These are phyloP conservation scores for Chaetomiaceae sp. DNA, from an alignment of 2,329 filamentous ascomycete species.

Conservation along the genomic window DNA sequence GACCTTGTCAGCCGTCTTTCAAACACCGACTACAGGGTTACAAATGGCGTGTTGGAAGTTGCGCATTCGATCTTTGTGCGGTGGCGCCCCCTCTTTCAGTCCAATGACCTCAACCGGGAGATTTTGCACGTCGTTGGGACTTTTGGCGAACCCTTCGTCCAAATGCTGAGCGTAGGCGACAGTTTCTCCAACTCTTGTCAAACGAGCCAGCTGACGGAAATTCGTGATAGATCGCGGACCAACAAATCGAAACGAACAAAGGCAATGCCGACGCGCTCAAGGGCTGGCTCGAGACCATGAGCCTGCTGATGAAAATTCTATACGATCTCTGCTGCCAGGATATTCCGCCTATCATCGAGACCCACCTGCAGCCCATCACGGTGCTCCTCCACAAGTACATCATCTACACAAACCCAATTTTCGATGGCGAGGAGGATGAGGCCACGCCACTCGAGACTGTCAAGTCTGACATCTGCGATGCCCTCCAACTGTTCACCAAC, in stretches of 20 bases:
- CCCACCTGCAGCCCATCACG: slow-evolving; percentile 74
- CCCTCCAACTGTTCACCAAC: slow-evolving; percentile 80
- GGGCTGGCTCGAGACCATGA: slow-evolving; percentile 78
- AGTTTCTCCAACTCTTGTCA: background rate
- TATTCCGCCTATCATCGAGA: slow-evolving; percentile 89
- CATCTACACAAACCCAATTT: slow-evolving; percentile 76
- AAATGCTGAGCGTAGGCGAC: slow-evolving; percentile 63
- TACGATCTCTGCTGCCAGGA: slow-evolving; percentile 98
- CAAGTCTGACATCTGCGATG: slow-evolving; percentile 91
- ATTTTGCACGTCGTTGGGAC: slow-evolving; percentile 91
- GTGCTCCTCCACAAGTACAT: slow-evolving; percentile 87
- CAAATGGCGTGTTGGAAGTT: slow-evolving; percentile 92
- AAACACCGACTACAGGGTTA: slow-evolving; percentile 73
- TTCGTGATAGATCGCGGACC: slow-evolving; percentile 57
- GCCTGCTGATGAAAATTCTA: slow-evolving; percentile 84
- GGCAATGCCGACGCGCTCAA: slow-evolving; percentile 70
- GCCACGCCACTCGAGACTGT: slow-evolving; percentile 78
- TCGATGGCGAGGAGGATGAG: slow-evolving; percentile 89
- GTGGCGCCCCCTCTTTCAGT: slow-evolving; percentile 91
- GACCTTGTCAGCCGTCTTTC: slow-evolving; percentile 88
- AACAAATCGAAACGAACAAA: slow-evolving; percentile 68
- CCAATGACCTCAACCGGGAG: slow-evolving; percentile 87
- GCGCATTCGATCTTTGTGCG: slow-evolving; percentile 97
- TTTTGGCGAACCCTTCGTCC: slow-evolving; percentile 80
- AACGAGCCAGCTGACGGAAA: slow-evolving; percentile 22